These are phyloP conservation scores for Ambrosia artemisiifolia DNA, from an alignment of 129 eudicot genomes.

Conservation along the genomic window DNA sequence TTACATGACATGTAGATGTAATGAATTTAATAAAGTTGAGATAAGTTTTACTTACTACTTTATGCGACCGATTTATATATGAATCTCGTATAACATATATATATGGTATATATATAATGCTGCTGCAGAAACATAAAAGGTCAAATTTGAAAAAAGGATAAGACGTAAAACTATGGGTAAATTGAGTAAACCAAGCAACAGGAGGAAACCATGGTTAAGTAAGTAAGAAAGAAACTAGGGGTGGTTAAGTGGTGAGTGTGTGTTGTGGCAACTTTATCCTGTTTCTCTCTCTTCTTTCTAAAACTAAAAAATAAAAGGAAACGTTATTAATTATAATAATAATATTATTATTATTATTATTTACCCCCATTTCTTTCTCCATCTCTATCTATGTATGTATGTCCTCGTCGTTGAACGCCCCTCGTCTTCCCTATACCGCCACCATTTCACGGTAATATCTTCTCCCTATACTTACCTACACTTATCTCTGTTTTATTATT, in stretches of 20 bases:
- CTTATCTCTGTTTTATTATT: neutral
- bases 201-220: constrained; percentile 17
- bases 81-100: no score
- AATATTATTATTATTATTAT: no score
- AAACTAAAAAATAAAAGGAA: no score
- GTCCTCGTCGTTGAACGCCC: neutral
- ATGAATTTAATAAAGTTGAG: no score
- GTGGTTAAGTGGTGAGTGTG: no score
- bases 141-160: no score
- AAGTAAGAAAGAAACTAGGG: neutral
- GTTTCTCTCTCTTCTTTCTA: constrained; percentile 33
- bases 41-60: no score
- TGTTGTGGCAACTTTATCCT: constrained; percentile 39
- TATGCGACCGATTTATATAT: no score
- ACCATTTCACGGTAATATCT: constrained; percentile 4
- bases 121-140: no score
- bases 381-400: neutral
- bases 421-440: neutral
- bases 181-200: neutral
- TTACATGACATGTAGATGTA: no score
- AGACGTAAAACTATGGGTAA: neutral
- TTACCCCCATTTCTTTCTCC: neutral
- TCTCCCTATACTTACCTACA: neutral
- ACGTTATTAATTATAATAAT: no score
- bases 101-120: no score